Conservation (phyloP, 495 filamentous ascomycete species). For the Lasiosphaeria miniovina region DNA sequence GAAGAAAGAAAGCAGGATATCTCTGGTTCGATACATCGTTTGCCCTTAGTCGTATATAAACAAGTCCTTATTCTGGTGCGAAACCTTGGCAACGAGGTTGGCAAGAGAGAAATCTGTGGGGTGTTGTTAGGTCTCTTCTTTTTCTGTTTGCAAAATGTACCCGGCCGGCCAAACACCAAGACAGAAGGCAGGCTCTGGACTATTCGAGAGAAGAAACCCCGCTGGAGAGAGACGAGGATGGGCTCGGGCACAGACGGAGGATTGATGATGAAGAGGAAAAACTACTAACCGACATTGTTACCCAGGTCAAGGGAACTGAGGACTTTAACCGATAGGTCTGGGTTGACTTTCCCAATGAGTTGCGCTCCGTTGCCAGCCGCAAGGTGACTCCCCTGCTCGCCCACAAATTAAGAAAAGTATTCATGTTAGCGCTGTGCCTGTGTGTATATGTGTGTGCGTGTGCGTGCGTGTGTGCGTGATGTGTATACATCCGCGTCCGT, state of each 20-base stretch:
- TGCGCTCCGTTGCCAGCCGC: slow-evolving; percentile 77
- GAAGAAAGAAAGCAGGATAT: not conserved
- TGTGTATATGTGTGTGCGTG: no score
- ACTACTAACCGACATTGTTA: slow-evolving; percentile 57
- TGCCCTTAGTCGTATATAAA: slow-evolving; percentile 27
- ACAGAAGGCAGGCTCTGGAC: no score
- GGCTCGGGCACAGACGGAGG: not conserved
- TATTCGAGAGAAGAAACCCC: no score
- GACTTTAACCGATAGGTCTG: slow-evolving; percentile 72
- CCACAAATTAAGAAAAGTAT: no score
- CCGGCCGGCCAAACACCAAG: no score
- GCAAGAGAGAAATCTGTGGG: slow-evolving; percentile 71
- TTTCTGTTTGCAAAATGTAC: not conserved
- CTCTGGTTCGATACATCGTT: no score
- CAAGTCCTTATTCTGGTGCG: slow-evolving; percentile 77
- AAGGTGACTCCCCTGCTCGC: slow-evolving; percentile 68
- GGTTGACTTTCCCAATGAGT: slow-evolving; percentile 86
- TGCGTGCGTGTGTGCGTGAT: no score
- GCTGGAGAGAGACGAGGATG: slow-evolving; percentile 14
- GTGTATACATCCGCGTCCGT: no score
- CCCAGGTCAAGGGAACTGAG: slow-evolving; percentile 79
- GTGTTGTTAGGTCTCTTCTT: not conserved
- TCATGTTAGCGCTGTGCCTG: no score
- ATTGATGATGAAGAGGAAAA: not conserved
- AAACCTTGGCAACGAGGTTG: slow-evolving; percentile 82